Evolutionary conservation across 345 rosid genomes (phyloP).

Genomic region (Durio zibethinus): DNA sequence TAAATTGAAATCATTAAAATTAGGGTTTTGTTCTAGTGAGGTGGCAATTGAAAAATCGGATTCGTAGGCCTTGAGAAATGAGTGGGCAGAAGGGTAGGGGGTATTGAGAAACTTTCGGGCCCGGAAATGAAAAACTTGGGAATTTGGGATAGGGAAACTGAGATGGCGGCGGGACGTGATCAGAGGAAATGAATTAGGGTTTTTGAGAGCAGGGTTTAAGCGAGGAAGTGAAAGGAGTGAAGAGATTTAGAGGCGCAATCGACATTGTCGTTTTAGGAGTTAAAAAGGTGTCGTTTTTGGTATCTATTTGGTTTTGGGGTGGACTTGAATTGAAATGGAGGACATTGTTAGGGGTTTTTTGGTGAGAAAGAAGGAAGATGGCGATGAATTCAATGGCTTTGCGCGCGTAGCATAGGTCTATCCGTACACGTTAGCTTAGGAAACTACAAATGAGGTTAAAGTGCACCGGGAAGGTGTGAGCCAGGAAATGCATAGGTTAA

Average conservation of each 20-base stretch:
- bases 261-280: constrained; percentile 29
- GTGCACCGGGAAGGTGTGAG: constrained; percentile 10
- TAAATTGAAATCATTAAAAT: constrained; percentile 30
- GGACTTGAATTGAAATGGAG: background rate
- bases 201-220: constrained; percentile 21
- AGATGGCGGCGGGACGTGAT: constrained; percentile 27
- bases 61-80: constrained; percentile 32
- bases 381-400: constrained; percentile 29
- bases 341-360: constrained; percentile 10
- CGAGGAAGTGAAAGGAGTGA: constrained; percentile 23
- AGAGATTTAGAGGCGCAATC: constrained; percentile 38
- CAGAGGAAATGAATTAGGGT: constrained; percentile 26
- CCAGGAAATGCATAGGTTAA: no score
- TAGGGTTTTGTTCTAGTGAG: constrained; percentile 8
- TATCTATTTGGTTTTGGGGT: constrained; percentile 4
- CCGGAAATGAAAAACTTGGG: constrained; percentile 15
- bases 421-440: constrained; percentile 11
- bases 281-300: background rate
- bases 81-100: background rate
- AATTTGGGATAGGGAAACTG: constrained; percentile 6
- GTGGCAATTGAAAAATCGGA: constrained; percentile 20
- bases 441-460: background rate
- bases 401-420: constrained; percentile 19
- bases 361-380: background rate
- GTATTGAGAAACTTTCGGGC: constrained; percentile 2